phyloP scores from a whole-genome alignment of 1,284 basidiomycete species.

The Marasmius tenuissimus region DNA sequence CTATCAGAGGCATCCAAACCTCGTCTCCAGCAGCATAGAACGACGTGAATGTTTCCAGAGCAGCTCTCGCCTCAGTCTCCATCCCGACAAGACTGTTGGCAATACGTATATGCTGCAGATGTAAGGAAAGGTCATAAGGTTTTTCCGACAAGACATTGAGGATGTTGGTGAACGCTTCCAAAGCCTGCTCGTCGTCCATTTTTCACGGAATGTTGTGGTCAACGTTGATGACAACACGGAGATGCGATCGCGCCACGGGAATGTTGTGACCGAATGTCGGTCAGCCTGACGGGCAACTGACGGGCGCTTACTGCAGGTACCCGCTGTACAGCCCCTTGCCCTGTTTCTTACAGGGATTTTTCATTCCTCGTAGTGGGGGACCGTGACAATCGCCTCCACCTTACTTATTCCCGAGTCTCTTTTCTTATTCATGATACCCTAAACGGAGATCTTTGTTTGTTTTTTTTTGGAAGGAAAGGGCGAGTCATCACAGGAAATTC shows the following conservation, averaged over 20 bases:
- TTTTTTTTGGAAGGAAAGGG: not conserved
- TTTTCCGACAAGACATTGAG: constrained; percentile 57
- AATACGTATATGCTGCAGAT: constrained; percentile 63
- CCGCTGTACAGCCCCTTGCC: too few species aligned
- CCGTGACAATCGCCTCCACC: not conserved
- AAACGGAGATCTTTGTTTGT: not conserved
- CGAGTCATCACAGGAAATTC: not conserved
- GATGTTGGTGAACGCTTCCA: constrained; percentile 62
- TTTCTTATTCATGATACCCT: not conserved
- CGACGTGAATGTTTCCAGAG: constrained; percentile 64
- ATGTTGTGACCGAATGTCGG: too few species aligned
- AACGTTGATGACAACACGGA: not conserved
- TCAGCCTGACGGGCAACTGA: too few species aligned
- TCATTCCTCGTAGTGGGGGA: not conserved
- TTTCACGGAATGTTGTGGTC: not conserved
- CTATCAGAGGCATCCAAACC: constrained; percentile 64
- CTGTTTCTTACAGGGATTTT: not conserved
- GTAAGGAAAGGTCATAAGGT: constrained; percentile 60
- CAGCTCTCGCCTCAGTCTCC: constrained; percentile 56
- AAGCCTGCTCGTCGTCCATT: constrained; percentile 40
- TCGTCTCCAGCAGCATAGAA: constrained; percentile 66
- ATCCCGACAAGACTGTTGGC: constrained; percentile 53
- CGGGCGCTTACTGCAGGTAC: too few species aligned
- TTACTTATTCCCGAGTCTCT: too few species aligned
- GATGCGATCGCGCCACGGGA: too few species aligned